Evolutionary conservation across 2,329 filamentous ascomycete genomes (phyloP).

Genomic region (Aspergillus vadensis): DNA sequence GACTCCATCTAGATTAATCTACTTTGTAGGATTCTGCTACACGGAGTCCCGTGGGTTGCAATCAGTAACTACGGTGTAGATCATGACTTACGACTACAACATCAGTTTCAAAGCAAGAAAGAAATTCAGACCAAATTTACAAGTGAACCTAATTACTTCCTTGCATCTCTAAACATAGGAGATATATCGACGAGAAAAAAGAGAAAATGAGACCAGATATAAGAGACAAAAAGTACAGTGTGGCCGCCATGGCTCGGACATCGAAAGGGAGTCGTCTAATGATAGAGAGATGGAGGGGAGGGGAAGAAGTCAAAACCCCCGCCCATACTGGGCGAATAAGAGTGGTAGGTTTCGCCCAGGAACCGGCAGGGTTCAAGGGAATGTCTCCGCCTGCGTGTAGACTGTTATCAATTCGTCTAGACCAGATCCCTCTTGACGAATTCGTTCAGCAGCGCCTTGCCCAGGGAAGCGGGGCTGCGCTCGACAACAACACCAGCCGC

Average conservation of each 20-base stretch:
- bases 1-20: background rate
- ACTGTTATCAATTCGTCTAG: slow-evolving; percentile 53
- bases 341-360: background rate
- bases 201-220: slow-evolving; percentile 12
- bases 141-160: slow-evolving; percentile 39
- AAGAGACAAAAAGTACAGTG: slow-evolving; percentile 24
- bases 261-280: slow-evolving; percentile 12
- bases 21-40: background rate
- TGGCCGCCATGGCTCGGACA: slow-evolving; percentile 21
- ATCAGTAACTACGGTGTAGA: background rate
- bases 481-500: slow-evolving; percentile 93
- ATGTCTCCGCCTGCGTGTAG: slow-evolving; percentile 3
- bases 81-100: background rate
- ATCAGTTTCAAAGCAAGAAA: background rate
- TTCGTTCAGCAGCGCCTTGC: slow-evolving; percentile 91
- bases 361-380: slow-evolving; percentile 2
- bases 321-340: background rate
- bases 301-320: background rate
- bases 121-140: slow-evolving; percentile 22
- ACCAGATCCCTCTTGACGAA: slow-evolving; percentile 96
- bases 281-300: background rate
- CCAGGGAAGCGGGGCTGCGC: slow-evolving; percentile 86
- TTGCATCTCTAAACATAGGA: slow-evolving; percentile 37
- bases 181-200: slow-evolving; percentile 24
- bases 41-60: background rate